Base-by-base conservation (phyloP, 202 grass and related monocot species). In the Thinopyrum obtusiflorum region DNA sequence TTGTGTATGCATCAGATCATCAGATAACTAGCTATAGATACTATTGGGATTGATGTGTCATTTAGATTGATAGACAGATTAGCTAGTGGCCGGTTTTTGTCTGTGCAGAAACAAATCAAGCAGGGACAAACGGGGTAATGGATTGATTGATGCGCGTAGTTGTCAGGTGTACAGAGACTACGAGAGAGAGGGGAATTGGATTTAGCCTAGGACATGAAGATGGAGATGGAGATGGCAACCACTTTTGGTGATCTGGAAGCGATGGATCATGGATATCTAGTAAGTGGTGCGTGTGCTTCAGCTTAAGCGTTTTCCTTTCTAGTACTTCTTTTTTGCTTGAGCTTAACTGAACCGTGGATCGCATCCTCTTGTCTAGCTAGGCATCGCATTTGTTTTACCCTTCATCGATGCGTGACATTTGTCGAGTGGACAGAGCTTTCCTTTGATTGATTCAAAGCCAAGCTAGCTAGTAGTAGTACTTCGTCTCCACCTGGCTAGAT, bases 371-470 rank as follows among this genome's bases (percentile, higher is more conserved):
- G 20, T 46, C 23, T 73, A 73, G 12, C 23, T 73, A 46, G 39
- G 40, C 25, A 27, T 47, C 23, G 14, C 40, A 73, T 46, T 72
- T 72, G n/a, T 72, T 13, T 72, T 53, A 18, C 14, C 49, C 49
- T 53, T 51, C 13, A 46, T 46, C 1, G 1, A 53, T 53, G 49
- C 15, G 0, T 53, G 49, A 18, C 49, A 53, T 26, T 61, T 61
- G 60, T 61, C 60, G 44, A 75, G 24, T 75, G 72, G 14, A 3
- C 0, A 53, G n/a, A 53, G 77, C 36, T 80, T 66, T 80, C 14
- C 15, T 83, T 70, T 26, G 47, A 40, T 83, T 83, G 68, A 73
- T 83, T 83, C 81, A 74, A 83, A 74, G 15, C 68, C 81, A 83
- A 83, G 81, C 53, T 44, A 73, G 33, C 21, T n/a, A 70, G 20